Conservation (phyloP, 2,329 filamentous ascomycete genomes). For the Trichophyton verrucosum region DNA sequence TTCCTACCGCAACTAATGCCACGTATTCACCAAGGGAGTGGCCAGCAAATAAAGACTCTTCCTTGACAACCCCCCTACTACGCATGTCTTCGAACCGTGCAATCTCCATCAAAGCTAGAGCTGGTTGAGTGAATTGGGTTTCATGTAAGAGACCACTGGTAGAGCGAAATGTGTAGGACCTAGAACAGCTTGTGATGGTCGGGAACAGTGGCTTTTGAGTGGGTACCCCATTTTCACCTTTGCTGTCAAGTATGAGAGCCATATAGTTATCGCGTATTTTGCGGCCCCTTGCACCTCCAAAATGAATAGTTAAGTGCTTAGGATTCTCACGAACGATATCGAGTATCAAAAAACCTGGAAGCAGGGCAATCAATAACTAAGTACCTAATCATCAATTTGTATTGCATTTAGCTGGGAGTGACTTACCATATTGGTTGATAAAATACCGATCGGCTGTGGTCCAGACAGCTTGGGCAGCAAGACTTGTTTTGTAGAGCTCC, state of each 20-base stretch:
- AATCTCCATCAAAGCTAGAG: slow-evolving; percentile 98
- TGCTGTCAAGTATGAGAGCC: slow-evolving; percentile 99
- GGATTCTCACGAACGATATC: slow-evolving; percentile 99
- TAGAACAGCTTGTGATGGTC: slow-evolving; percentile 82
- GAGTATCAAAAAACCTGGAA: slow-evolving; percentile 69
- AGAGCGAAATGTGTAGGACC: slow-evolving; percentile 93
- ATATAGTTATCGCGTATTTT: slow-evolving; percentile 98
- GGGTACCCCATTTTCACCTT: slow-evolving; percentile 76
- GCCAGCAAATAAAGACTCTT: slow-evolving; percentile 92
- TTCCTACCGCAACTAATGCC: slow-evolving; percentile 83
- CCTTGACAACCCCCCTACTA: slow-evolving; percentile 85
- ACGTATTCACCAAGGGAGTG: slow-evolving; percentile 98
- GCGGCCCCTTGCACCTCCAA: slow-evolving; percentile 91
- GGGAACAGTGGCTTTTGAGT: slow-evolving; percentile 99
- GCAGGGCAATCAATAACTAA: background rate
- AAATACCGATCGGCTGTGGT: slow-evolving; percentile 95
- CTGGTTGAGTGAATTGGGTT: slow-evolving; percentile 96
- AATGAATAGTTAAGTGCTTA: slow-evolving; percentile 96
- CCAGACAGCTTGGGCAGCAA: slow-evolving; percentile 94
- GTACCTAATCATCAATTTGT: background rate
- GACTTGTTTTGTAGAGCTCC: slow-evolving; percentile 89
- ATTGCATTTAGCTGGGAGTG: background rate
- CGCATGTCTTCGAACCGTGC: slow-evolving; percentile 99
- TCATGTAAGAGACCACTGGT: slow-evolving; percentile 89
- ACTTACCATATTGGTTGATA: slow-evolving; percentile 74